Percentiles rank a stretch among this genome's conserved stretches.
Evolutionary conservation across 148 eudicot genomes (phyloP).

Genomic region (Camellia granthamiana): DNA sequence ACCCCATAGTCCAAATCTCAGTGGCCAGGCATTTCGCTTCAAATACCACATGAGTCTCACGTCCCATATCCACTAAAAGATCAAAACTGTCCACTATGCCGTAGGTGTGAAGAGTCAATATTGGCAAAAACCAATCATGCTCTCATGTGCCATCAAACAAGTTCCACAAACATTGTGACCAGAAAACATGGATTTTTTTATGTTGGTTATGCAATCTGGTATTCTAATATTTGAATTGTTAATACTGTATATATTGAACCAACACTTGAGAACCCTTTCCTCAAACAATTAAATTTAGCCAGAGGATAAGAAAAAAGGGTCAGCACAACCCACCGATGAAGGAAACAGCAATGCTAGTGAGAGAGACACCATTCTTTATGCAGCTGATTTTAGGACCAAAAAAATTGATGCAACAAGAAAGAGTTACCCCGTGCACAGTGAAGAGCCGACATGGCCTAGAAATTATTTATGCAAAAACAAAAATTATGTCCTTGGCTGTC

Average conservation of each 20-base stretch:
- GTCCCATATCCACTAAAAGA: neutral
- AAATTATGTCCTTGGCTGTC: neutral
- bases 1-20: neutral
- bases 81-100: neutral
- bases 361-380: neutral
- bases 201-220: no score
- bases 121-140: neutral
- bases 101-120: neutral
- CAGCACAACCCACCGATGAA: neutral
- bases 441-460: neutral
- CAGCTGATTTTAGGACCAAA: neutral
- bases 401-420: neutral
- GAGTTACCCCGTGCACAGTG: neutral
- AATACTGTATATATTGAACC: neutral
- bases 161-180: neutral
- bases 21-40: no score
- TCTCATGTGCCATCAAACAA: neutral
- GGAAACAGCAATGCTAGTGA: neutral
- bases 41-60: neutral
- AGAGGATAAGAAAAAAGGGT: neutral
- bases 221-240: no score
- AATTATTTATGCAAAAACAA: neutral
- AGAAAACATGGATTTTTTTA: no score
- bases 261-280: neutral
- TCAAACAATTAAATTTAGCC: neutral